Evolutionary conservation across 768 basidiomycete genomes (phyloP).

Genomic region (Pleurotus djamor): DNA sequence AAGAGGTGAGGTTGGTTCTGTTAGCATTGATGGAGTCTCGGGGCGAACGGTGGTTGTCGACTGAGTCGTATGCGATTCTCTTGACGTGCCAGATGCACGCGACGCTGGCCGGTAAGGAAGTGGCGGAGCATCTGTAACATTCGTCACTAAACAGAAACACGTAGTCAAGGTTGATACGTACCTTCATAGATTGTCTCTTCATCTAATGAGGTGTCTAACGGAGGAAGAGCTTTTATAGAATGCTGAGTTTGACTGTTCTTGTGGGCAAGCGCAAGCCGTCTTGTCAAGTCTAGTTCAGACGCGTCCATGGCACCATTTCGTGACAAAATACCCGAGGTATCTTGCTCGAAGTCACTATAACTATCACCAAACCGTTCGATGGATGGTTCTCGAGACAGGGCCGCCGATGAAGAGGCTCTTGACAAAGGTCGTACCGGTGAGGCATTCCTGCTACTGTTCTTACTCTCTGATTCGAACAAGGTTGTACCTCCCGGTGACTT

Average conservation of each 20-base stretch:
- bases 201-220: slow-evolving; percentile 42
- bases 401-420: slow-evolving; percentile 13
- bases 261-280: slow-evolving; percentile 79
- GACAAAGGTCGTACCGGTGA: slow-evolving; percentile 30
- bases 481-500: slow-evolving; percentile 36
- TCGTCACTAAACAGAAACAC: slow-evolving; percentile 5
- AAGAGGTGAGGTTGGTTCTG: slow-evolving; percentile 24
- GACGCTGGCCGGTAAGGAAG: slow-evolving; percentile 53
- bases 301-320: slow-evolving; percentile 42
- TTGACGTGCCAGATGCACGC: slow-evolving; percentile 34
- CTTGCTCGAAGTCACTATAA: slow-evolving; percentile 47
- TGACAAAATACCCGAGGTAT: slow-evolving; percentile 31
- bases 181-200: slow-evolving; percentile 83
- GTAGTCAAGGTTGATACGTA: slow-evolving; percentile 19
- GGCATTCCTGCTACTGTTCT: slow-evolving; percentile 37
- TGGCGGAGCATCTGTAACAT: slow-evolving; percentile 56
- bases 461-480: slow-evolving; percentile 24
- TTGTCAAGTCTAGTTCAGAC: slow-evolving; percentile 74
- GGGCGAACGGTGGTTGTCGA: slow-evolving; percentile 45
- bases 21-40: slow-evolving; percentile 30
- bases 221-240: slow-evolving; percentile 34
- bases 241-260: slow-evolving; percentile 82
- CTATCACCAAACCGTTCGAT: slow-evolving; percentile 15
- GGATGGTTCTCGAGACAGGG: slow-evolving; percentile 39
- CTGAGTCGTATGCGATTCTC: slow-evolving; percentile 35